Percentiles rank a stretch among this genome's conserved stretches.
These are phyloP conservation scores for Priceomyces haplophilus DNA, from an alignment of 805 yeast genomes.

Conservation along the genomic window DNA sequence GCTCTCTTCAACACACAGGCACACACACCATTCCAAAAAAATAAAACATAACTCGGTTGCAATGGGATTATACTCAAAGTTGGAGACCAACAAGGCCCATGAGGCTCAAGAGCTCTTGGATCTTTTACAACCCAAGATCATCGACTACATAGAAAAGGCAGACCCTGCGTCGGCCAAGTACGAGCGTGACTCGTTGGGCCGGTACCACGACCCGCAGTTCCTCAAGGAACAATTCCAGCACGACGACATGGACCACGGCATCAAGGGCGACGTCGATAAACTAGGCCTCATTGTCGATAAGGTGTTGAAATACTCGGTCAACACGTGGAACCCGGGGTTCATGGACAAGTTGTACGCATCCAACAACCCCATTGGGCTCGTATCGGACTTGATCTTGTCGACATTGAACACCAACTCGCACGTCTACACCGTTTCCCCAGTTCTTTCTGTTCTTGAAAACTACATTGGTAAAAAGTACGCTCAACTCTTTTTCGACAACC, in stretches of 20 bases:
- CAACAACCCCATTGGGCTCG: slow-evolving; percentile 81
- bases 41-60: too few species aligned
- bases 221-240: slow-evolving; percentile 33
- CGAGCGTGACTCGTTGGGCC: slow-evolving; percentile 48
- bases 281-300: slow-evolving; percentile 51
- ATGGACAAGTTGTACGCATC: slow-evolving; percentile 81
- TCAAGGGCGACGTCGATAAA: slow-evolving; percentile 37
- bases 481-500: slow-evolving; percentile 46
- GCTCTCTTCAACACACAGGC: too few species aligned
- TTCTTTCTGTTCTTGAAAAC: slow-evolving; percentile 71
- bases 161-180: slow-evolving; percentile 33
- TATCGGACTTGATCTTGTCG: slow-evolving; percentile 66
- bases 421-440: slow-evolving; percentile 83
- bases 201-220: slow-evolving; percentile 47
- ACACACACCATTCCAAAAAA: too few species aligned
- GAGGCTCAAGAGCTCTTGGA: slow-evolving; percentile 57
- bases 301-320: slow-evolving; percentile 64
- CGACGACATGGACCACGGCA: slow-evolving; percentile 23
- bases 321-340: slow-evolving; percentile 86
- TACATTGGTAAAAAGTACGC: slow-evolving; percentile 68
- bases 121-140: slow-evolving; percentile 48
- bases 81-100: slow-evolving; percentile 50
- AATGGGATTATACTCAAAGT: slow-evolving; percentile 19
- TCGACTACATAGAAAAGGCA: slow-evolving; percentile 50
- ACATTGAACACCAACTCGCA: slow-evolving; percentile 80